Percentiles rank a stretch among this genome's conserved stretches.
Evolutionary conservation across 306 rosid genomes (phyloP).

Genomic region (Citrullus amarus): DNA sequence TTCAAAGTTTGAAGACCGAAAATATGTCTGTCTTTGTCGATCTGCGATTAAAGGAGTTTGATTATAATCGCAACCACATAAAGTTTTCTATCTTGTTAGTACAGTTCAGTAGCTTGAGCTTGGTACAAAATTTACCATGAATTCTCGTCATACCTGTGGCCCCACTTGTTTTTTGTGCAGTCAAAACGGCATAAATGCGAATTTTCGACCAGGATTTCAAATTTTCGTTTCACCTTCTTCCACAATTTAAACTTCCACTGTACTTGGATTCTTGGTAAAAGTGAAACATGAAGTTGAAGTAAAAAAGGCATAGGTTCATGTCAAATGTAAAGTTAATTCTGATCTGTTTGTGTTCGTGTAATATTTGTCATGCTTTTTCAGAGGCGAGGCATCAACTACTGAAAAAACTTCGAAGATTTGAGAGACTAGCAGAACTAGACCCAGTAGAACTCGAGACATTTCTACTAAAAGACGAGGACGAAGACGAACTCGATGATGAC

Average conservation of each 20-base stretch:
- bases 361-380: conserved; percentile 17
- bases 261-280: background rate
- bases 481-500: conserved; percentile 12
- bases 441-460: conserved; percentile 67
- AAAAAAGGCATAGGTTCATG: background rate
- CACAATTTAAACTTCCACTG: background rate
- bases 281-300: background rate
- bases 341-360: background rate
- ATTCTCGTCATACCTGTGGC: background rate
- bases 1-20: background rate
- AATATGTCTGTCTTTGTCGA: background rate
- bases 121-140: background rate
- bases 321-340: background rate
- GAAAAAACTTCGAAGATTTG: conserved; percentile 71
- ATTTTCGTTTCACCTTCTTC: background rate
- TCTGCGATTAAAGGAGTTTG: background rate
- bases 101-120: background rate
- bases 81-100: background rate
- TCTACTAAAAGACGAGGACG: conserved; percentile 42
- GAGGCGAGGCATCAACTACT: conserved; percentile 70
- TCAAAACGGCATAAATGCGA: background rate
- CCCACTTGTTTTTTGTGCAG: background rate
- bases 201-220: background rate
- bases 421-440: conserved; percentile 73
- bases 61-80: background rate